phyloP scores from a whole-genome alignment of 2,329 filamentous ascomycete genomes.

The Acarospora socialis region DNA sequence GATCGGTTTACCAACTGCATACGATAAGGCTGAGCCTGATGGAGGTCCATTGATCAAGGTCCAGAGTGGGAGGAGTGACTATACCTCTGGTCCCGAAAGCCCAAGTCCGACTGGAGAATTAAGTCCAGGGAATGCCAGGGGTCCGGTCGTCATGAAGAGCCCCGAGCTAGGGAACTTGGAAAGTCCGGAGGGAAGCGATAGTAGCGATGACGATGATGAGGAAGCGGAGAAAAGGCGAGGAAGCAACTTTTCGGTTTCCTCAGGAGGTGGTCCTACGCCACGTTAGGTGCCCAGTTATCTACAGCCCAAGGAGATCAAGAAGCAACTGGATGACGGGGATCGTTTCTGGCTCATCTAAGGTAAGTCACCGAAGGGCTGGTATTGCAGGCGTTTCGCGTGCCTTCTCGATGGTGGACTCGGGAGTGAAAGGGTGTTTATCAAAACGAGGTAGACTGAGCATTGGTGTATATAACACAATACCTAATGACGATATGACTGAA shows the following conservation, averaged over 20 bases:
- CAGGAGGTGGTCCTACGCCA: too few species aligned
- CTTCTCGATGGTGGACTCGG: too few species aligned
- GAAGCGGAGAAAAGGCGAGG: not conserved
- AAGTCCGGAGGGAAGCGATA: not conserved
- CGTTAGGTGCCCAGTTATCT: too few species aligned
- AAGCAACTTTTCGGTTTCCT: not conserved
- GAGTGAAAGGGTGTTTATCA: too few species aligned
- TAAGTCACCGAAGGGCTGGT: too few species aligned
- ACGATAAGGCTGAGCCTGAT: slow-evolving; percentile 1
- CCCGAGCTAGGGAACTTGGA: slow-evolving; percentile 5
- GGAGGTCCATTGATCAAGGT: slow-evolving; percentile 1
- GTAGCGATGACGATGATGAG: not conserved
- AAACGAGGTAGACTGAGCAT: too few species aligned
- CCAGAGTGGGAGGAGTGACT: not conserved
- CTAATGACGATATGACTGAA: too few species aligned
- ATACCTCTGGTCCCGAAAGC: slow-evolving; percentile 6
- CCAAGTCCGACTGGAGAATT: slow-evolving; percentile 9
- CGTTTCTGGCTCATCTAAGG: too few species aligned
- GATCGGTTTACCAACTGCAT: slow-evolving; percentile 26
- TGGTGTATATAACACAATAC: too few species aligned
- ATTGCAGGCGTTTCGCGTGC: too few species aligned
- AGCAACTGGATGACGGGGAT: too few species aligned
- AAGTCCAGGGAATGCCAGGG: not conserved
- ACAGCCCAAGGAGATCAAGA: too few species aligned
- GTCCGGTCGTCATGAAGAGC: not conserved